Evolutionary conservation across 371 early-diverging fungal species (phyloP).

Genomic region (Scutellospora calospora): DNA sequence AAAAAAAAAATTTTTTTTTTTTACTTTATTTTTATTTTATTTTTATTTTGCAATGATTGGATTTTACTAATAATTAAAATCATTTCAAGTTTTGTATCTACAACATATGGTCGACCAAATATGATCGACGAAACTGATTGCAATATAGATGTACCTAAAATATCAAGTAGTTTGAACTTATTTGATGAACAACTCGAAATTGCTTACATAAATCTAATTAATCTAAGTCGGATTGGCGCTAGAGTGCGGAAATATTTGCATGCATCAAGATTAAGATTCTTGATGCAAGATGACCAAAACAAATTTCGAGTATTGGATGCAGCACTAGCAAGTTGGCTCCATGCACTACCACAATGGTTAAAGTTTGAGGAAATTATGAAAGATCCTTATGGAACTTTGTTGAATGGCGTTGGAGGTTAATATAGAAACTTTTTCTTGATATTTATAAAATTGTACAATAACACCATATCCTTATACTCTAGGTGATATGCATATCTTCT

Average conservation of each 20-base stretch:
- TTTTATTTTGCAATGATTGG: too few relatives aligned
- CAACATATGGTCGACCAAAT: slow-evolving; percentile 42
- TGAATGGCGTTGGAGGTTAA: slow-evolving; percentile 40
- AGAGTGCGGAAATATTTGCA: slow-evolving; percentile 40
- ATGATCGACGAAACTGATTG: slow-evolving; percentile 43
- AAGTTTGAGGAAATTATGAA: slow-evolving; percentile 24
- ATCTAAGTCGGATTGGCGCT: slow-evolving; percentile 35
- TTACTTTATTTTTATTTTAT: background rate
- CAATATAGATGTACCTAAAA: slow-evolving; percentile 19
- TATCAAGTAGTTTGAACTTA: background rate
- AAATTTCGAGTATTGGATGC: slow-evolving; percentile 39
- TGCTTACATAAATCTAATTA: slow-evolving; percentile 29
- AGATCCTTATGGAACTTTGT: slow-evolving; percentile 24
- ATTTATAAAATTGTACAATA: background rate
- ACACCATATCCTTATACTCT: background rate
- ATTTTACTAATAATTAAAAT: background rate
- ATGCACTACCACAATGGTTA: slow-evolving; percentile 31
- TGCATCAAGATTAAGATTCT: slow-evolving; percentile 10
- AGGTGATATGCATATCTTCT: slow-evolving; percentile 39
- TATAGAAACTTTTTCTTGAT: too few relatives aligned
- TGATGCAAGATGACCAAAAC: slow-evolving; percentile 40
- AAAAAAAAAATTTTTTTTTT: background rate
- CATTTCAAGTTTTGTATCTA: slow-evolving; percentile 31
- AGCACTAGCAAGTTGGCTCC: slow-evolving; percentile 31
- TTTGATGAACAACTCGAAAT: slow-evolving; percentile 31